These are phyloP conservation scores for Stagonosporopsis chrysanthemi DNA, from an alignment of 2,329 filamentous ascomycete genomes.

Conservation along the genomic window DNA sequence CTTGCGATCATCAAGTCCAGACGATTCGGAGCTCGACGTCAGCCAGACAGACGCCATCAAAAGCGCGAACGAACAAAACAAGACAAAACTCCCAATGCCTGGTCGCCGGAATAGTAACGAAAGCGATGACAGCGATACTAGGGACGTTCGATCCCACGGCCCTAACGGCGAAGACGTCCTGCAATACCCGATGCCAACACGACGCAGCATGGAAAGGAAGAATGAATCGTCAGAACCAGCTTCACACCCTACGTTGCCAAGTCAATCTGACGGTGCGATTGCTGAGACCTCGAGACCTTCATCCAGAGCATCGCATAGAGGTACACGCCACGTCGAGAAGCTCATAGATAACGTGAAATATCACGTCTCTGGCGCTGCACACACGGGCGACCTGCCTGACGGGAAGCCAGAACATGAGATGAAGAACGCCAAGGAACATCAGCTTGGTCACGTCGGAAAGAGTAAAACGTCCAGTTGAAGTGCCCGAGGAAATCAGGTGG, in stretches of 20 bases:
- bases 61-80: constrained; percentile 48
- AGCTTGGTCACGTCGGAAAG: constrained; percentile 40
- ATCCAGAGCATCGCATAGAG: constrained; percentile 30
- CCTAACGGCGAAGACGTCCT: constrained; percentile 44
- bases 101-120: constrained; percentile 41
- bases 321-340: constrained; percentile 25
- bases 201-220: constrained; percentile 23
- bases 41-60: constrained; percentile 76
- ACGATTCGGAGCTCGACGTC: constrained; percentile 65
- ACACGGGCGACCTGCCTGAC: constrained; percentile 53
- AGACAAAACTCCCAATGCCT: constrained; percentile 35
- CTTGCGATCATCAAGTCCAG: constrained; percentile 67
- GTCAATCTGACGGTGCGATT: constrained; percentile 23
- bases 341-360: constrained; percentile 41
- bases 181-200: constrained; percentile 34
- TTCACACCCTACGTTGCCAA: constrained; percentile 27
- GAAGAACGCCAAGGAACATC: constrained; percentile 46
- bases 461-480: constrained; percentile 16
- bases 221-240: constrained; percentile 21
- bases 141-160: constrained; percentile 51
- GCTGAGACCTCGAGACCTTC: not conserved
- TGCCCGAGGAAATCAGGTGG: not conserved
- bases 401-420: constrained; percentile 52
- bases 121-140: constrained; percentile 43
- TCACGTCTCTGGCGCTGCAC: constrained; percentile 39